Conservation (phyloP, 1,139 yeast genomes). For the Magnusiomyces paraingens region DNA sequence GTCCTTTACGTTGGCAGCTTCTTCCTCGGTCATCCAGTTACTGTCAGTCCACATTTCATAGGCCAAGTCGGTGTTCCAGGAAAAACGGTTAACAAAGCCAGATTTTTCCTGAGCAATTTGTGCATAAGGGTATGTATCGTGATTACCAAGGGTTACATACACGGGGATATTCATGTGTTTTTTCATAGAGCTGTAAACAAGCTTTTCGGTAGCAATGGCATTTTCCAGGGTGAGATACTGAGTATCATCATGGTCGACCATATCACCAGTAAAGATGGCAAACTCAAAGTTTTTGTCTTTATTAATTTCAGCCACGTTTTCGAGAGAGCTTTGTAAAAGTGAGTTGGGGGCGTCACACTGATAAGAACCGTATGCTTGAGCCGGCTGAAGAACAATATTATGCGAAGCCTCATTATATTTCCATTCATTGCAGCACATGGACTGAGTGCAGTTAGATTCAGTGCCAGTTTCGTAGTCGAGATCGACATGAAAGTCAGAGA, state of each 20-base stretch:
- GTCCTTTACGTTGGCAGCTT: constrained; percentile 27
- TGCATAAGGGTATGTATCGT: constrained; percentile 67
- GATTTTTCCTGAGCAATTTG: constrained; percentile 53
- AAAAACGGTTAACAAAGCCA: constrained; percentile 44
- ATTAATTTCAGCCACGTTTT: constrained; percentile 37
- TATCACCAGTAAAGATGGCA: constrained; percentile 58
- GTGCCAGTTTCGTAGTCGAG: constrained; percentile 49
- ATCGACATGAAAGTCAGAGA: constrained; percentile 56
- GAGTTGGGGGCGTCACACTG: constrained; percentile 56
- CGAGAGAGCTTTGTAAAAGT: constrained; percentile 49
- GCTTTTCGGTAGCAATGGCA: constrained; percentile 50
- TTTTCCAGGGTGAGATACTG: constrained; percentile 42
- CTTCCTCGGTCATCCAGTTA: constrained; percentile 27
- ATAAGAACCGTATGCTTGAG: constrained; percentile 52
- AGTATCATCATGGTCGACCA: constrained; percentile 51
- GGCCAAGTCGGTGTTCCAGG: constrained; percentile 56
- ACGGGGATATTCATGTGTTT: constrained; percentile 49
- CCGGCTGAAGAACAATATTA: constrained; percentile 44
- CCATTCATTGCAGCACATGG: constrained; percentile 44
- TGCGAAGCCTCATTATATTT: constrained; percentile 31
- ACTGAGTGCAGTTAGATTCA: constrained; percentile 50
- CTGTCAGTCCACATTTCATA: constrained; percentile 46
- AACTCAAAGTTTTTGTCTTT: constrained; percentile 43
- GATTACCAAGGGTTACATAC: constrained; percentile 61
- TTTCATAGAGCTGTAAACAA: constrained; percentile 48